These are phyloP conservation scores for Ophiostoma sp. DNA, from an alignment of 2,329 filamentous ascomycete genomes.

Conservation along the genomic window DNA sequence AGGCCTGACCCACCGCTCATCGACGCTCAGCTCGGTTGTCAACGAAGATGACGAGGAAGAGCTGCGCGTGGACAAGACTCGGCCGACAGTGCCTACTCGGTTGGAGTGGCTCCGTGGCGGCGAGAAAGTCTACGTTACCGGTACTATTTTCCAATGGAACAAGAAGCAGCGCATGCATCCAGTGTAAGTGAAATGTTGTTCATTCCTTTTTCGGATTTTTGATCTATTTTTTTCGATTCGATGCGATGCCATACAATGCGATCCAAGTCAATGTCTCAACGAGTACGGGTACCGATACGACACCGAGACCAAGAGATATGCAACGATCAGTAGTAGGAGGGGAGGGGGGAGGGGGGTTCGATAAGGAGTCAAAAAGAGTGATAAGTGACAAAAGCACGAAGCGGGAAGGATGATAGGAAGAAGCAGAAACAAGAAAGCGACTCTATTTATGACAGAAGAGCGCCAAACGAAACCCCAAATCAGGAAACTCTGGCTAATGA, in stretches of 20 bases:
- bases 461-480: background rate
- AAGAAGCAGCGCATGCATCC: conserved; percentile 82
- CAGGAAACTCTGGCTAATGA: conserved; percentile 12
- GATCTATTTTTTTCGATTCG: background rate
- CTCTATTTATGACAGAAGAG: background rate
- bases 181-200: conserved; percentile 58
- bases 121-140: conserved; percentile 92
- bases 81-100: conserved; percentile 73
- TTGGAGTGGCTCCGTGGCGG: conserved; percentile 81
- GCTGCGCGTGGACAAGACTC: conserved; percentile 66
- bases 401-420: background rate
- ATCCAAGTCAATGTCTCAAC: conserved; percentile 9
- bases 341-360: background rate
- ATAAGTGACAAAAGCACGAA: conserved; percentile 10
- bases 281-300: background rate
- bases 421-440: background rate
- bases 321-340: background rate
- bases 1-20: conserved; percentile 50
- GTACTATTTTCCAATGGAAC: conserved; percentile 96
- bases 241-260: background rate
- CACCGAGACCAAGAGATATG: conserved; percentile 2
- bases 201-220: background rate
- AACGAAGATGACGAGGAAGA: conserved; percentile 63
- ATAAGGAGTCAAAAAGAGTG: conserved; percentile 8
- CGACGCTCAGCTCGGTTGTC: conserved; percentile 56